A percentile compares a stretch with the other conserved stretches of the same genome.
These are phyloP conservation scores for Rhipidocladum racemiflorum DNA, from an alignment of 176 grass and related monocot species.

Conservation along the genomic window DNA sequence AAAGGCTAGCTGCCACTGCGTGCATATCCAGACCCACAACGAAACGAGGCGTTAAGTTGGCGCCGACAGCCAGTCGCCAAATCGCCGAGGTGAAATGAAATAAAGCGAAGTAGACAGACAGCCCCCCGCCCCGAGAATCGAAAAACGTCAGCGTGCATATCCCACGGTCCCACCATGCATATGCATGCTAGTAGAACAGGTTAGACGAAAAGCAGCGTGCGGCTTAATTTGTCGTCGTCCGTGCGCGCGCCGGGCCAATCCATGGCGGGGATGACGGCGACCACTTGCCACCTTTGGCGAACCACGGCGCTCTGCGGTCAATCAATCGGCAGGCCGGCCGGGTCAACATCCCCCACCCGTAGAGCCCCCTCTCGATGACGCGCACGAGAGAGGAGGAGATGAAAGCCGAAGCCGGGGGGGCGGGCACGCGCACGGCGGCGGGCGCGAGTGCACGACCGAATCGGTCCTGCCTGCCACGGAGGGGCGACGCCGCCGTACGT, in stretches of 20 bases:
- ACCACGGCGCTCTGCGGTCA: neutral
- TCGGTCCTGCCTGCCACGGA: slow-evolving; percentile 27
- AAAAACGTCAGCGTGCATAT: slow-evolving; percentile 16
- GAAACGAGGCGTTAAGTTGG: neutral
- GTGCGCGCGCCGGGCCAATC: neutral
- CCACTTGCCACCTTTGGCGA: neutral
- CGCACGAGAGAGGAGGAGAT: neutral
- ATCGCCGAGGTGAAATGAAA: slow-evolving; percentile 33
- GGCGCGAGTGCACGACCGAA: slow-evolving; percentile 13
- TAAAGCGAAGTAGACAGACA: slow-evolving; percentile 28
- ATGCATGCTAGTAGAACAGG: neutral
- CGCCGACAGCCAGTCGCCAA: slow-evolving; percentile 28
- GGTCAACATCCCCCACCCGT: slow-evolving; percentile 34
- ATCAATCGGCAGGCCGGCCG: neutral
- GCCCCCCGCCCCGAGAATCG: neutral
- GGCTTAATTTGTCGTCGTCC: neutral
- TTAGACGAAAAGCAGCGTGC: slow-evolving; percentile 1
- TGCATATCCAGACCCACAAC: slow-evolving; percentile 4
- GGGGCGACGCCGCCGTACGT: neutral
- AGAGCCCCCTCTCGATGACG: slow-evolving; percentile 38
- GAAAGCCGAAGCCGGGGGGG: neutral
- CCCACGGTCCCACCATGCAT: neutral
- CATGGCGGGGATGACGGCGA: slow-evolving; percentile 33
- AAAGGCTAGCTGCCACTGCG: neutral
- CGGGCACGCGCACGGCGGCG: neutral